Evolutionary conservation across 441 rosid species (phyloP).

Genomic region (Lepidium campestre): DNA sequence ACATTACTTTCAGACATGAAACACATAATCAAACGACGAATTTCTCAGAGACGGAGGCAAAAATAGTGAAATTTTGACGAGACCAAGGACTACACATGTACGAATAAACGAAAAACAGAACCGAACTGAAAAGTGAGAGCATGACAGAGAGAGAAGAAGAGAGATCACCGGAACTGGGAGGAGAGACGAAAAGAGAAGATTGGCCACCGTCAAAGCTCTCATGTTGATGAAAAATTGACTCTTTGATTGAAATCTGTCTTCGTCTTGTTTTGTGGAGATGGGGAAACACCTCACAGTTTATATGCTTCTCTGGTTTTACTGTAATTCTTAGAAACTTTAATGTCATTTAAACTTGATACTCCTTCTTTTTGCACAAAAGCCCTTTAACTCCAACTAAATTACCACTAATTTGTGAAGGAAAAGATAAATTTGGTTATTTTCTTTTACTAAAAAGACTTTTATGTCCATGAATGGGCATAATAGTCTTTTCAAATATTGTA

Average conservation of each 20-base stretch:
- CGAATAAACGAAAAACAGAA: not conserved
- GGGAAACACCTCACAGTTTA: conserved; percentile 17
- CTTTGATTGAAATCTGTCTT: conserved; percentile 26
- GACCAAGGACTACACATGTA: not conserved
- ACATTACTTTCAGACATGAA: not conserved
- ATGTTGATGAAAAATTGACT: conserved; percentile 14
- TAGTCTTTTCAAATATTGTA: not conserved
- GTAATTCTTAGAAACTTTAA: conserved; percentile 11
- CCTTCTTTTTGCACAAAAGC: not conserved
- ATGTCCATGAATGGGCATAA: not conserved
- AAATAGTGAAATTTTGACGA: not conserved
- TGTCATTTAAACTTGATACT: not conserved
- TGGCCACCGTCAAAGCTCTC: conserved; percentile 4
- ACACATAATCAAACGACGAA: not conserved
- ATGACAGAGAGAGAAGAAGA: not conserved
- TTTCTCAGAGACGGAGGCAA: not conserved
- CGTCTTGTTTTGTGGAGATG: conserved; percentile 19
- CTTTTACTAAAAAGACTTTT: not conserved
- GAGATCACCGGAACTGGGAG: conserved; percentile 9
- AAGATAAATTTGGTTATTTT: not conserved
- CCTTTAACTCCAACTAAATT: not conserved
- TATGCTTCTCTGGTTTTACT: conserved; percentile 15
- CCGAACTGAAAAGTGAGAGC: not conserved
- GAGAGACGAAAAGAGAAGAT: not conserved
- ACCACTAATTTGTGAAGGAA: not conserved